These are phyloP conservation scores for Solanum chiquidenum DNA, from an alignment of 257 asterid genomes.

Conservation along the genomic window DNA sequence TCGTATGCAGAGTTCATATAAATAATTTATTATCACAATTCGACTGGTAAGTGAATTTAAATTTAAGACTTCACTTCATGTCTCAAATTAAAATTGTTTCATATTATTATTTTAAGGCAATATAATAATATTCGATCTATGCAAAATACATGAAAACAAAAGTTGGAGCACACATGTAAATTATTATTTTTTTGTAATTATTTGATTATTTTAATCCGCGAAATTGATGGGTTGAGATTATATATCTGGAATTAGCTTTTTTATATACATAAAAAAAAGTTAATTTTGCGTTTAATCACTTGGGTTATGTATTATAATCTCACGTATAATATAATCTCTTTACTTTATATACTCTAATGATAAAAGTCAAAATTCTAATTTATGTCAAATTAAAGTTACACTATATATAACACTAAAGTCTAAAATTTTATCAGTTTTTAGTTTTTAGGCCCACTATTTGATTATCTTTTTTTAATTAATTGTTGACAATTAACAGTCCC, in stretches of 20 bases:
- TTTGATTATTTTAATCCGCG: not conserved
- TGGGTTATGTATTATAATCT: no score
- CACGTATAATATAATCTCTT: not conserved
- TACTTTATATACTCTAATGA: not conserved
- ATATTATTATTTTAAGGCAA: not conserved
- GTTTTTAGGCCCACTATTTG: not conserved
- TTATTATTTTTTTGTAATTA: no score
- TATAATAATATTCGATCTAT: not conserved
- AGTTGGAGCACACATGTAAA: not conserved
- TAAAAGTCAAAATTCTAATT: no score
- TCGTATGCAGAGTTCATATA: not conserved
- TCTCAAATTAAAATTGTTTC: not conserved
- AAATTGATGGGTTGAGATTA: no score
- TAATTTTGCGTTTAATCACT: no score
- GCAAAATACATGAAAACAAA: not conserved
- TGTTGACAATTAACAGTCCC: not conserved
- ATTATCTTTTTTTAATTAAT: no score
- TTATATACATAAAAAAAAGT: no score
- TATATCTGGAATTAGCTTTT: not conserved
- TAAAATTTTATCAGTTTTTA: no score
- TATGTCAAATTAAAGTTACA: not conserved
- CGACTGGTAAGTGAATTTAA: no score
- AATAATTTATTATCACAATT: no score
- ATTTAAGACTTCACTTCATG: not conserved
- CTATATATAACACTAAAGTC: not conserved